phyloP scores from a whole-genome alignment of 148 eudicot genomes.

The Linanthus parryae region DNA sequence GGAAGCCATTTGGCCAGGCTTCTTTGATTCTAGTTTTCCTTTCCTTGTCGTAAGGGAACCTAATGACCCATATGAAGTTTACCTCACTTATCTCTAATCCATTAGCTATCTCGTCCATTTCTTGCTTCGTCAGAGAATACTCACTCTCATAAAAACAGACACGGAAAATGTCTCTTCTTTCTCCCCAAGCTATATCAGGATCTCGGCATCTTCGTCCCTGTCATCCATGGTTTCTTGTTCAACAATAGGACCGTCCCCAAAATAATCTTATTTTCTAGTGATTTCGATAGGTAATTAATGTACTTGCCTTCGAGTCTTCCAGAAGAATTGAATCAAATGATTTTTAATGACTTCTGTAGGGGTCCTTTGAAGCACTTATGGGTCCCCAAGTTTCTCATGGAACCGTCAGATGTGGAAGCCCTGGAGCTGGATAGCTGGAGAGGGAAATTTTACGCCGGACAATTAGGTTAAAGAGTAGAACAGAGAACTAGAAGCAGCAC shows the following conservation, averaged over 20 bases:
- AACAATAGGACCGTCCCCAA: constrained; percentile 20
- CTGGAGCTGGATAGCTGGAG: background rate
- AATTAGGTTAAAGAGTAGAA: background rate
- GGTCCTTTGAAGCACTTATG: too few relatives aligned
- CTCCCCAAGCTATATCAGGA: constrained; percentile 15
- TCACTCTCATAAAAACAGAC: constrained; percentile 29
- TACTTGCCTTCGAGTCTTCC: constrained; percentile 17
- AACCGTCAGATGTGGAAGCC: background rate
- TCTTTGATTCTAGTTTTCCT: constrained; percentile 4
- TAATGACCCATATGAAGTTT: constrained; percentile 25
- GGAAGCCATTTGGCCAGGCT: constrained; percentile 18
- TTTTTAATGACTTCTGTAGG: background rate
- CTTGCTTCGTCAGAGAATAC: constrained; percentile 16
- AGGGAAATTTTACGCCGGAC: constrained; percentile 8
- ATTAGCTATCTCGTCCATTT: constrained; percentile 16
- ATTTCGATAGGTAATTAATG: constrained; percentile 9
- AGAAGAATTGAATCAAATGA: constrained; percentile 9
- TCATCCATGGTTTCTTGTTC: too few relatives aligned
- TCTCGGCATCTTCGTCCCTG: constrained; percentile 3
- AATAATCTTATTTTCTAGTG: constrained; percentile 6
- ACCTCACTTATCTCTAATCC: constrained; percentile 24
- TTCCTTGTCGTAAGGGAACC: constrained; percentile 14
- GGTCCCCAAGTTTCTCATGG: too few relatives aligned
- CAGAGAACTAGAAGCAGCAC: constrained; percentile 6
- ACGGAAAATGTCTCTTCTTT: constrained; percentile 12